Conservation (phyloP, 805 yeast genomes). For the Ogataea pini region DNA sequence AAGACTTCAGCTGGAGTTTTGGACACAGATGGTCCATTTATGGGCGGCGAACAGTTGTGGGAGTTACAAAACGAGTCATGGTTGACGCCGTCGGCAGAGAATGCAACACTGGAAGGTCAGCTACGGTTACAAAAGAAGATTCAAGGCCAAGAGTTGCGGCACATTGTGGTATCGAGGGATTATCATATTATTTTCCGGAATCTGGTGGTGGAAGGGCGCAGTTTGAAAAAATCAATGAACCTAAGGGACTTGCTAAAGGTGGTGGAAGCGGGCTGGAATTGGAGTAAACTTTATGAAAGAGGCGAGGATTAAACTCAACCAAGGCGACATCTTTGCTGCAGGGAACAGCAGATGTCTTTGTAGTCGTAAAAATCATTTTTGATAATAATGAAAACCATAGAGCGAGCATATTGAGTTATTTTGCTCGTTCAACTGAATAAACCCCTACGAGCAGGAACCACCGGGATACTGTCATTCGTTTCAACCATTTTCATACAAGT, state of each 20-base stretch:
- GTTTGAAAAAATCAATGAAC: conserved; percentile 69
- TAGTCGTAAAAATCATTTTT: no score
- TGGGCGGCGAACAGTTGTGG: conserved; percentile 59
- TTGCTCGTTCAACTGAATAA: conserved; percentile 21
- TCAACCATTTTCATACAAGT: conserved; percentile 44
- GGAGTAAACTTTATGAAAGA: conserved; percentile 55
- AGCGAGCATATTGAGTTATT: no score
- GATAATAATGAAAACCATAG: no score
- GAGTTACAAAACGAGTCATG: conserved; percentile 65
- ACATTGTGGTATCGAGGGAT: conserved; percentile 44
- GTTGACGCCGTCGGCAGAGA: conserved; percentile 46
- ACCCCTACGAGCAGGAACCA: conserved; percentile 18
- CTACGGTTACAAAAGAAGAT: conserved; percentile 24
- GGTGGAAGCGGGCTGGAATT: conserved; percentile 83
- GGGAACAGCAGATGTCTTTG: no score
- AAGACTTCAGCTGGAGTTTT: neutral
- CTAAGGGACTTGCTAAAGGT: conserved; percentile 70
- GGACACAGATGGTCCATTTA: conserved; percentile 36
- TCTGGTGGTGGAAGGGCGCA: conserved; percentile 68
- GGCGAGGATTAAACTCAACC: neutral
- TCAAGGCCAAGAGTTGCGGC: conserved; percentile 29
- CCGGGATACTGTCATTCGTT: conserved; percentile 22
- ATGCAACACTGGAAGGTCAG: conserved; percentile 27
- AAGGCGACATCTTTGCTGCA: no score
- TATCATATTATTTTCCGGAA: conserved; percentile 65